Evolutionary conservation across 2,329 filamentous ascomycete genomes (phyloP), one percentile per base, ranked within the genome.

Genomic region (Xylariaceae sp.): DNA sequence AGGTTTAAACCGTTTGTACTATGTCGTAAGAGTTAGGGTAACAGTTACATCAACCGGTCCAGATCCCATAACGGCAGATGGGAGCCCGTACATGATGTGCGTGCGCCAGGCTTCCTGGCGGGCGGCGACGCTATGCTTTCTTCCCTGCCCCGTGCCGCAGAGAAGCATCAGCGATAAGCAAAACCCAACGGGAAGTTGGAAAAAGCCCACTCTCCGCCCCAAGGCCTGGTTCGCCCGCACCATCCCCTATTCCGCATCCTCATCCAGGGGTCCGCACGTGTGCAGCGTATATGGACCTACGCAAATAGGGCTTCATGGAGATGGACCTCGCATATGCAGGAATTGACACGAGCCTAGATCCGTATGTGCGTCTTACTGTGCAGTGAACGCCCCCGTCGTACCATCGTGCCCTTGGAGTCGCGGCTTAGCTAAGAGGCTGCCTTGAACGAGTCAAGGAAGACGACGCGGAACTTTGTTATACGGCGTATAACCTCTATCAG

Each of bases 71-170:
- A 47, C 22, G n/a, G 39, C 41, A 22, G n/a, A 37, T 32, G 46
- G 22, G 21, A 7, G 47, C 44, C 39, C 19, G 50, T 48, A 54
- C 37, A 54, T 57, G 51, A 54, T 54, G 44, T 48, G 47, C 45
- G 47, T 26, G 26, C 26, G 26, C 26, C 5, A 26, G 26, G 26
- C 26, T 26, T 26, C 26, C 8, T 26, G 26, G 26, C 49, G 55
- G 46, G 51, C 51, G 48, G 48, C 51, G 26, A 26, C 26, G 26
- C 26, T 26, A 26, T 26, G 26, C 26, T 26, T 8, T 8, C 26
- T 26, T 8, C 26, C 37, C 15, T 54, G 34, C n/a, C 12, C 48
- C 30, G 52, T 47, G 52, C 51, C 51, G 49, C 36, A 47, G 32
- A 47, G 45, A 22, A 26, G 45, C 55, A 47, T 48, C 29, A 21